Conservation (phyloP, 208 protist genomes). For the Lotmaria passim region DNA sequence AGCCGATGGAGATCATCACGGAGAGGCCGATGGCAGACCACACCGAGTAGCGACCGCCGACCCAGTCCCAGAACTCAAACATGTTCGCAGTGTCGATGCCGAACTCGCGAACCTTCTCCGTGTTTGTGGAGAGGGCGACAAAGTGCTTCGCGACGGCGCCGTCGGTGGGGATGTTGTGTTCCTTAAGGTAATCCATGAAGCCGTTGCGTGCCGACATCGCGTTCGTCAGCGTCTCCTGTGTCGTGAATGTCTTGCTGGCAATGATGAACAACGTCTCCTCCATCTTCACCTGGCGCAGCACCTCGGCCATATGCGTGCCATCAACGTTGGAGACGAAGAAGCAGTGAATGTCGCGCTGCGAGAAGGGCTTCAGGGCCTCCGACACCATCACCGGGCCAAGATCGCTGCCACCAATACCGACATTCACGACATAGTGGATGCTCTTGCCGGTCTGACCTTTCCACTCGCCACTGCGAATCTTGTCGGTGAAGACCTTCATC, state of each 20-base stretch:
- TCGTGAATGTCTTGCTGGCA: constrained; percentile 98
- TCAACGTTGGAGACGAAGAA: constrained; percentile 98
- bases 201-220: constrained; percentile 90
- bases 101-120: constrained; percentile 89
- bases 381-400: constrained; percentile 95
- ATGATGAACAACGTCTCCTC: constrained; percentile 97
- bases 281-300: constrained; percentile 78
- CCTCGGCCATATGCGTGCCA: constrained; percentile 95
- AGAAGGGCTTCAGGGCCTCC: constrained; percentile 93
- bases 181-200: constrained; percentile 76
- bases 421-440: constrained; percentile 97
- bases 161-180: constrained; percentile 40
- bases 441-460: constrained; percentile 94
- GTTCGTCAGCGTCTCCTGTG: constrained; percentile 97
- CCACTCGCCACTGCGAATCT: constrained; percentile 91
- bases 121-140: constrained; percentile 97
- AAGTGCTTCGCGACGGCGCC: constrained; percentile 96
- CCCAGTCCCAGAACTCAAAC: constrained; percentile 99
- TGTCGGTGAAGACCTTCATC: constrained; percentile 91
- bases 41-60: constrained; percentile 97
- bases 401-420: constrained; percentile 98
- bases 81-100: constrained; percentile 97
- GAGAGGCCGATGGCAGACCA: constrained; percentile 97
- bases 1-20: constrained; percentile 95
- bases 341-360: constrained; percentile 61